A percentile compares a stretch with the other conserved stretches of the same genome.
phyloP scores from a whole-genome alignment of 768 basidiomycete species.

The Panellus pusillus region DNA sequence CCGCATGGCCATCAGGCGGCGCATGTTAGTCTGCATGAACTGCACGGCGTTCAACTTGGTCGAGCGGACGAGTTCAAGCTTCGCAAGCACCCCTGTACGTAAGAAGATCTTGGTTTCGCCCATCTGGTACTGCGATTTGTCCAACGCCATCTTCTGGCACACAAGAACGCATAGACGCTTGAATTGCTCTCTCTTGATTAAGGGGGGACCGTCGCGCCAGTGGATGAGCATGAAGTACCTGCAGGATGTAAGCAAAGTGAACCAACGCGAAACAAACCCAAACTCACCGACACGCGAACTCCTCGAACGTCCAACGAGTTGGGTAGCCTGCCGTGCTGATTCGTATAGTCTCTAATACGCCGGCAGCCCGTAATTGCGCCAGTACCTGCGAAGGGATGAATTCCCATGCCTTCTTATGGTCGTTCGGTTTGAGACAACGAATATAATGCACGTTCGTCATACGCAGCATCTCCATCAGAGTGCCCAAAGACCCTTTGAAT shows the following conservation, averaged over 20 bases:
- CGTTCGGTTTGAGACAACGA: slow-evolving; percentile 98
- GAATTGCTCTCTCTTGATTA: slow-evolving; percentile 81
- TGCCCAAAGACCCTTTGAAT: slow-evolving; percentile 19
- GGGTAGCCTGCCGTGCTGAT: slow-evolving; percentile 99
- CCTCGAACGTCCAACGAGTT: slow-evolving; percentile 95
- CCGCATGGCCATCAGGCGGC: slow-evolving; percentile 78
- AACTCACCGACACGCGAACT: slow-evolving; percentile 92
- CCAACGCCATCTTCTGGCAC: slow-evolving; percentile 80
- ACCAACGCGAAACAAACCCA: neutral
- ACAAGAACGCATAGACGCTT: slow-evolving; percentile 80
- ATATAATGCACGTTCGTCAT: slow-evolving; percentile 99
- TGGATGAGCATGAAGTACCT: slow-evolving; percentile 97
- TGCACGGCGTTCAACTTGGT: slow-evolving; percentile 89
- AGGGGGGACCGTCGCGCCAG: slow-evolving; percentile 80
- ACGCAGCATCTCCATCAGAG: slow-evolving; percentile 93
- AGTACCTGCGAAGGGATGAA: slow-evolving; percentile 94
- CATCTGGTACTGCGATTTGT: slow-evolving; percentile 93
- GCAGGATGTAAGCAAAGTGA: slow-evolving; percentile 3
- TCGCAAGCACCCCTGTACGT: slow-evolving; percentile 96
- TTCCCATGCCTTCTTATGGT: slow-evolving; percentile 94
- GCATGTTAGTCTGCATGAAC: slow-evolving; percentile 96
- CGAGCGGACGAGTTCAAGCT: slow-evolving; percentile 85
- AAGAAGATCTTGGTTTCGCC: slow-evolving; percentile 99
- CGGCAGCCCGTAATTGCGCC: slow-evolving; percentile 92
- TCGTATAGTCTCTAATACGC: slow-evolving; percentile 97